Evolutionary conservation across 2,329 filamentous ascomycete species (phyloP), one percentile per base, ranked within the genome.

Genomic region (Lachnellula suecica): DNA sequence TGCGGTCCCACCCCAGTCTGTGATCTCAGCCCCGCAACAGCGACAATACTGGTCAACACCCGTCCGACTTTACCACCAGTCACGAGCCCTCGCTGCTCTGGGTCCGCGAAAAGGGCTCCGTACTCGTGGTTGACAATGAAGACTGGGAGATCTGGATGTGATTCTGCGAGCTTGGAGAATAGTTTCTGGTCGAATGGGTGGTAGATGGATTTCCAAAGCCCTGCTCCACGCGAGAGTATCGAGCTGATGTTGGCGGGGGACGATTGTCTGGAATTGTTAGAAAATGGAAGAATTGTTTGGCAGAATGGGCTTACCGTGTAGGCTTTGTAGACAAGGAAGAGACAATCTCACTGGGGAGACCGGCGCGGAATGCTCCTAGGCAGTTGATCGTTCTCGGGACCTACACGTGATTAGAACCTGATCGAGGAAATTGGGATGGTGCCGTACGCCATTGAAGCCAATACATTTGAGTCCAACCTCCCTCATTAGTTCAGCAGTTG

Each of bases 301-400:
- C 17, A 23, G n/a, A n/a, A 23, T 5, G 8, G 9, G 27, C 20
- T 31, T 46, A 61, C 57, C 64, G 81, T 8, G 84, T 83, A 0
- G 85, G 74, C 24, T 64, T 71, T 1, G 76, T 83, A 51, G 77
- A 77, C 4, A 93, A 77, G 4, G 70, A 65, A 1, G 74, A 66
- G 3, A 74, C 68, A 4, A 91, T 72, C 4, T 78, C 70, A 0
- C 72, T 53, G 0, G 88, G 85, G 0, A 94, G 80, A 24, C 76
- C 73, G 35, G 78, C 74, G 62, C 80, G 77, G 75, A 92, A 91
- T 22, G 84, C 84, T 63, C 84, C 85, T 2, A 95, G 83, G 63
- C 82, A 85, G 77, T 94, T 94, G 74, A 94, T 94, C 23, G 85
- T 87, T 59, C 90, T 85, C 2, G 90, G 89, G 61, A 94, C 89